Percentiles rank a stretch among this genome's conserved stretches.
Evolutionary conservation across 2,329 filamentous ascomycete species (phyloP).

Genomic region (Rhexocercosporidium sp.): DNA sequence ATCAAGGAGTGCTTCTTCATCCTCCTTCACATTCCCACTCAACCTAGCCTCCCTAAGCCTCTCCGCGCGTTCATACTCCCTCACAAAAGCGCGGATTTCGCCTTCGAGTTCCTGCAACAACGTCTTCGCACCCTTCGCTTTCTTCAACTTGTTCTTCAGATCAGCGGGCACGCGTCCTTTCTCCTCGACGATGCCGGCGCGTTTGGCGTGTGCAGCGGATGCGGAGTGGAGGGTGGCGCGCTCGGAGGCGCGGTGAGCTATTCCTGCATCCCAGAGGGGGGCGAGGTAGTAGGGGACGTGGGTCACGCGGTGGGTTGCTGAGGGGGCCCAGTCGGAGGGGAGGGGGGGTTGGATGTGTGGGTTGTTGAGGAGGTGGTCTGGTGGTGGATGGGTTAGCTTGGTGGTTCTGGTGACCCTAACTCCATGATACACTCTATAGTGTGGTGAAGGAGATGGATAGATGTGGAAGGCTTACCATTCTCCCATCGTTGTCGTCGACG

Average conservation of each 20-base stretch:
- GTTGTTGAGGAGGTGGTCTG: slow-evolving; percentile 87
- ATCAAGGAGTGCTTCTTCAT: slow-evolving; percentile 47
- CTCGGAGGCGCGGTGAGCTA: slow-evolving; percentile 57
- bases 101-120: slow-evolving; percentile 86
- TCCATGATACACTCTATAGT: too few relatives aligned
- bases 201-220: slow-evolving; percentile 43
- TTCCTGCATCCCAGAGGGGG: slow-evolving; percentile 77
- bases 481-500: slow-evolving; percentile 90
- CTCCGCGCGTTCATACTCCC: slow-evolving; percentile 58
- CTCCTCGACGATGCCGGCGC: slow-evolving; percentile 37
- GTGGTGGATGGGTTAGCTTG: background rate
- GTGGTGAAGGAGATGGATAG: background rate
- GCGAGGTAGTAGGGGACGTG: slow-evolving; percentile 89
- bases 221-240: slow-evolving; percentile 43
- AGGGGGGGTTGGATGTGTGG: slow-evolving; percentile 85
- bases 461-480: slow-evolving; percentile 68
- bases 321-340: slow-evolving; percentile 81
- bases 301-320: slow-evolving; percentile 79
- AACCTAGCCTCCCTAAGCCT: slow-evolving; percentile 46
- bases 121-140: slow-evolving; percentile 73
- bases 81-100: slow-evolving; percentile 78
- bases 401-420: background rate
- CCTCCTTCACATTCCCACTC: slow-evolving; percentile 30
- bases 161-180: slow-evolving; percentile 75
- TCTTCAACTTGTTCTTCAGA: slow-evolving; percentile 80